Percentiles rank a stretch among this genome's conserved stretches.
Evolutionary conservation across 495 filamentous ascomycete species (phyloP).

Genomic region (Hypoxylon fuscum): DNA sequence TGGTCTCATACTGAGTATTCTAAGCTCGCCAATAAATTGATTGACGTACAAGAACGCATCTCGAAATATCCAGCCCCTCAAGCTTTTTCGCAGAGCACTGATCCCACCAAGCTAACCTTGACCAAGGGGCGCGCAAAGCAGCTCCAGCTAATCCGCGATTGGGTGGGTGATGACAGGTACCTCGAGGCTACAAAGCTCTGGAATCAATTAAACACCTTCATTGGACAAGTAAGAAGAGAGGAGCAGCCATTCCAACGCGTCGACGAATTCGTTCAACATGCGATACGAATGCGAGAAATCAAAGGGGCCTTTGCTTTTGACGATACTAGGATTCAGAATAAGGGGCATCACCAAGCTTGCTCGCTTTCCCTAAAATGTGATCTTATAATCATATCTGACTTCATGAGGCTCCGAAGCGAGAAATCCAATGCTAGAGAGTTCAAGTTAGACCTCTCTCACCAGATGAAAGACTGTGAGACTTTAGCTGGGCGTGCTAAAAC

Average conservation of each 20-base stretch:
- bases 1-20: conserved; percentile 60
- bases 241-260: conserved; percentile 72
- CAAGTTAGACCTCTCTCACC: conserved; percentile 50
- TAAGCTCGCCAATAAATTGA: conserved; percentile 50
- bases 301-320: conserved; percentile 54
- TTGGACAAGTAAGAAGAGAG: conserved; percentile 53
- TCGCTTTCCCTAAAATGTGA: conserved; percentile 65
- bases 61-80: conserved; percentile 5
- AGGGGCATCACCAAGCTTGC: conserved; percentile 57
- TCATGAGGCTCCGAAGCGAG: conserved; percentile 51
- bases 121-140: conserved; percentile 27
- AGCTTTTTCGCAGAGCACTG: not conserved
- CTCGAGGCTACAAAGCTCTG: conserved; percentile 51
- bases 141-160: conserved; percentile 35
- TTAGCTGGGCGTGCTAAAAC: conserved; percentile 41
- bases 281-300: conserved; percentile 51
- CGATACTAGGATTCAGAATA: conserved; percentile 57
- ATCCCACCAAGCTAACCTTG: conserved; percentile 1
- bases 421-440: conserved; percentile 15
- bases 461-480: conserved; percentile 48
- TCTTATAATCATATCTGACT: conserved; percentile 64
- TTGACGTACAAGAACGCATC: conserved; percentile 34
- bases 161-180: conserved; percentile 50
- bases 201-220: conserved; percentile 53
- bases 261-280: conserved; percentile 60